Conservation (phyloP, 805 yeast genomes). For the Yarrowia sp. region DNA sequence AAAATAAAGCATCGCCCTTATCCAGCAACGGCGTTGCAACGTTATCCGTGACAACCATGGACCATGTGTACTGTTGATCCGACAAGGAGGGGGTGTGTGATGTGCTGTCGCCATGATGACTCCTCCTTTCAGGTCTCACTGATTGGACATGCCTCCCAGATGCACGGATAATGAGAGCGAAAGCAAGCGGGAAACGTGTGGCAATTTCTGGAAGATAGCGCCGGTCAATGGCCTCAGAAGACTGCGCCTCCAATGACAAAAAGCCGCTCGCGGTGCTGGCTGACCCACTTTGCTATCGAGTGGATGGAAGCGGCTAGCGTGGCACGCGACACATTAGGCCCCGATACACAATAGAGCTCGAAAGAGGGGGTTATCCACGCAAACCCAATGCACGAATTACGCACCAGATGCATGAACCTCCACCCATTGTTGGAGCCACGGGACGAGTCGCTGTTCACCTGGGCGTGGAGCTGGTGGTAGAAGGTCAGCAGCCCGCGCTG, state of each 20-base stretch:
- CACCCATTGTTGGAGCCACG: slow-evolving; percentile 44
- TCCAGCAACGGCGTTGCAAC: background rate
- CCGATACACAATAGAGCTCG: slow-evolving; percentile 68
- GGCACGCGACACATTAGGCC: slow-evolving; percentile 63
- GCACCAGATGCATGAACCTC: slow-evolving; percentile 45
- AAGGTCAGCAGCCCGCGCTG: slow-evolving; percentile 45
- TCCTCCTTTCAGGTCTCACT: too few relatives aligned
- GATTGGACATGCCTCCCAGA: background rate
- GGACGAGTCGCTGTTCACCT: slow-evolving; percentile 42
- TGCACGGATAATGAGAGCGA: background rate
- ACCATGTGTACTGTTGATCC: too few relatives aligned
- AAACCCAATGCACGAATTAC: slow-evolving; percentile 51
- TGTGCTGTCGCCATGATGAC: too few relatives aligned
- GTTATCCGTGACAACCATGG: background rate
- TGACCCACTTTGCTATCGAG: slow-evolving; percentile 76
- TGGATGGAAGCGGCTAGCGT: slow-evolving; percentile 67
- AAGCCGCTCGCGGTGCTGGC: slow-evolving; percentile 69
- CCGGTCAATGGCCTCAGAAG: slow-evolving; percentile 50
- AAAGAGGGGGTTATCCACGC: slow-evolving; percentile 66
- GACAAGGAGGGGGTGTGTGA: too few relatives aligned
- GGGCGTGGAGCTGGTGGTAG: slow-evolving; percentile 52
- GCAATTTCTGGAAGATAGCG: background rate
- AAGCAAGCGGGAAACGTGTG: background rate
- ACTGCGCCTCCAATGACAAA: slow-evolving; percentile 79
- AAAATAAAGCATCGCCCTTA: too few relatives aligned